Conservation (phyloP, 2,329 filamentous ascomycete species). For the Arachnopeziza araneosa region DNA sequence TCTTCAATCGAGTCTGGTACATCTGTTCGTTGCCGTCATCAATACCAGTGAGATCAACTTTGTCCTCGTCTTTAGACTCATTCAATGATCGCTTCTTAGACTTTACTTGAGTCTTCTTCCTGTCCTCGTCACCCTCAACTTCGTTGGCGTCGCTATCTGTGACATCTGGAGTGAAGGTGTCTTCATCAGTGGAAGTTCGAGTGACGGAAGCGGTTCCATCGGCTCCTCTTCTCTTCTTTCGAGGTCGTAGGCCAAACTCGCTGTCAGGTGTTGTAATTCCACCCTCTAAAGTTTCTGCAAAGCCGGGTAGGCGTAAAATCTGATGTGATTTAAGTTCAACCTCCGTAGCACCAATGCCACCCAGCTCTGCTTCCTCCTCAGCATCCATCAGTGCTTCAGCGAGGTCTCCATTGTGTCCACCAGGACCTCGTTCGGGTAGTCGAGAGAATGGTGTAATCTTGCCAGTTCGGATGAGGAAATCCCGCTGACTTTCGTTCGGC, state of each 20-base stretch:
- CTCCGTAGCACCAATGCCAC: conserved; percentile 35
- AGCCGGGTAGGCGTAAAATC: conserved; percentile 67
- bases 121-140: conserved; percentile 28
- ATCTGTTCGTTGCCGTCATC: conserved; percentile 86
- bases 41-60: conserved; percentile 39
- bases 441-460: conserved; percentile 92
- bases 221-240: conserved; percentile 47
- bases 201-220: conserved; percentile 26
- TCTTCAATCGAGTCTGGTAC: conserved; percentile 68
- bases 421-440: conserved; percentile 53
- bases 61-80: conserved; percentile 27
- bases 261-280: conserved; percentile 34
- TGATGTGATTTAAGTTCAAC: conserved; percentile 59
- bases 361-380: conserved; percentile 58
- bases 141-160: conserved; percentile 27
- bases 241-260: conserved; percentile 53
- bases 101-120: conserved; percentile 34
- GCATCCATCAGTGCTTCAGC: conserved; percentile 76
- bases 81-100: conserved; percentile 32
- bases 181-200: conserved; percentile 28
- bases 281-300: conserved; percentile 46
- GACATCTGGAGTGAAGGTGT: conserved; percentile 27
- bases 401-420: conserved; percentile 61
- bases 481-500: conserved; percentile 76
- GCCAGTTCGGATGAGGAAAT: conserved; percentile 89